These are phyloP conservation scores for Fusarium oligoseptatum DNA, from an alignment of 2,329 filamentous ascomycete genomes.

Conservation along the genomic window DNA sequence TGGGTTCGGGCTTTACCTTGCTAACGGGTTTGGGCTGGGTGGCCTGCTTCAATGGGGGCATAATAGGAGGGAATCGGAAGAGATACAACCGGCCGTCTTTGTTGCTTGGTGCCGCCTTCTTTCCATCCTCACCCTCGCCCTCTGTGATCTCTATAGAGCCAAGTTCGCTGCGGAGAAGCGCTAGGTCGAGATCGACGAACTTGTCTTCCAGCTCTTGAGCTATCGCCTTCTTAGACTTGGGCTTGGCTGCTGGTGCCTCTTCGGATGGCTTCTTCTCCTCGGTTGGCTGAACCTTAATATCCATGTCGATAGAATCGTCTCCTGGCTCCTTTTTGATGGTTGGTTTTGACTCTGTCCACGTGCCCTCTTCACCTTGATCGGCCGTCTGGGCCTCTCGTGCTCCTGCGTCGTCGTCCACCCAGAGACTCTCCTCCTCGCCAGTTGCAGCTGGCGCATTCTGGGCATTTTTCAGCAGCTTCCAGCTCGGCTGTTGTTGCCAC, in stretches of 20 bases:
- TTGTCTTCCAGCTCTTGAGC: slow-evolving; percentile 56
- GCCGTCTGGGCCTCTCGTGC: slow-evolving; percentile 43
- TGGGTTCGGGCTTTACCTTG: slow-evolving; percentile 59
- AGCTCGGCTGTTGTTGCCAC: slow-evolving; percentile 70
- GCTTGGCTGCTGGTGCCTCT: slow-evolving; percentile 37
- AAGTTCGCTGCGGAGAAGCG: slow-evolving; percentile 59
- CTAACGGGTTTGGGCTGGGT: slow-evolving; percentile 41
- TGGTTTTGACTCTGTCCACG: slow-evolving; percentile 57
- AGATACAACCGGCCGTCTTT: slow-evolving; percentile 71
- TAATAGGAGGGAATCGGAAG: slow-evolving; percentile 74
- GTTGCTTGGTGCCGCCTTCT: slow-evolving; percentile 49
- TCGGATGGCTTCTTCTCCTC: slow-evolving; percentile 42
- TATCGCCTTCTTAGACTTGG: slow-evolving; percentile 47
- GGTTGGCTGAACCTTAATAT: slow-evolving; percentile 47
- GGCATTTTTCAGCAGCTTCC: slow-evolving; percentile 65
- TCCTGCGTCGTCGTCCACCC: slow-evolving; percentile 55
- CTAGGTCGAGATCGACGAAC: slow-evolving; percentile 56
- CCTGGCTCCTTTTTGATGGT: slow-evolving; percentile 62
- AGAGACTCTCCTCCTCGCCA: slow-evolving; percentile 61
- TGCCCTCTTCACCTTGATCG: slow-evolving; percentile 53
- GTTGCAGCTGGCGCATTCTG: slow-evolving; percentile 31
- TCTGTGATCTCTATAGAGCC: slow-evolving; percentile 53
- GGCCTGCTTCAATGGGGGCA: slow-evolving; percentile 65
- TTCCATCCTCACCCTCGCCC: slow-evolving; percentile 44
- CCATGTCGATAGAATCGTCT: slow-evolving; percentile 59